A percentile compares a stretch with the other conserved stretches of the same genome.
Evolutionary conservation across 2,329 filamentous ascomycete species (phyloP).

Genomic region (Trichoderma semiorbis): DNA sequence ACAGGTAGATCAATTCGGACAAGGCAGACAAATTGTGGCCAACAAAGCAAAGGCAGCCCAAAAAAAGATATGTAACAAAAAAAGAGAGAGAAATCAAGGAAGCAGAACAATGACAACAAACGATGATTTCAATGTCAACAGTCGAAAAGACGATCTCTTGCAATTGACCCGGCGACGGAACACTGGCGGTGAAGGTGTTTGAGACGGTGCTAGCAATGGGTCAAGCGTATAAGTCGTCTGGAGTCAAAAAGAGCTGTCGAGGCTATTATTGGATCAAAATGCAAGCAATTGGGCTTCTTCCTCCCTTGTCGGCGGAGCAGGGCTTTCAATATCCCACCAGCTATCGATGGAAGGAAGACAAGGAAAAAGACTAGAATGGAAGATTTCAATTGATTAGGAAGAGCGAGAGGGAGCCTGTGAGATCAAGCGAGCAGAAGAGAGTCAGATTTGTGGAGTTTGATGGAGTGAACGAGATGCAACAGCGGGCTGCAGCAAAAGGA

Average conservation of each 20-base stretch:
- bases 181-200: background rate
- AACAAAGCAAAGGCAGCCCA: background rate
- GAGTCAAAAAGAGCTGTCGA: background rate
- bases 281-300: background rate
- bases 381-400: constrained; percentile 3
- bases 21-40: background rate
- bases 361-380: background rate
- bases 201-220: background rate
- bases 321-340: background rate
- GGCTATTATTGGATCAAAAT: background rate
- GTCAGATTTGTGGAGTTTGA: background rate
- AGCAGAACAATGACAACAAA: background rate
- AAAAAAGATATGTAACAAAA: background rate
- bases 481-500: background rate
- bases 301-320: background rate
- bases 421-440: background rate
- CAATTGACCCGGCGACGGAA: constrained; percentile 7
- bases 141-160: background rate
- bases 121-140: background rate
- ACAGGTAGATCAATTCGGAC: background rate
- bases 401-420: constrained; percentile 12
- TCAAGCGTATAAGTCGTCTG: background rate
- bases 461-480: background rate
- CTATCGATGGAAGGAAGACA: background rate
- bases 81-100: background rate